Evolutionary conservation across 441 rosid genomes (phyloP).

Genomic region (Lepidium campestre): DNA sequence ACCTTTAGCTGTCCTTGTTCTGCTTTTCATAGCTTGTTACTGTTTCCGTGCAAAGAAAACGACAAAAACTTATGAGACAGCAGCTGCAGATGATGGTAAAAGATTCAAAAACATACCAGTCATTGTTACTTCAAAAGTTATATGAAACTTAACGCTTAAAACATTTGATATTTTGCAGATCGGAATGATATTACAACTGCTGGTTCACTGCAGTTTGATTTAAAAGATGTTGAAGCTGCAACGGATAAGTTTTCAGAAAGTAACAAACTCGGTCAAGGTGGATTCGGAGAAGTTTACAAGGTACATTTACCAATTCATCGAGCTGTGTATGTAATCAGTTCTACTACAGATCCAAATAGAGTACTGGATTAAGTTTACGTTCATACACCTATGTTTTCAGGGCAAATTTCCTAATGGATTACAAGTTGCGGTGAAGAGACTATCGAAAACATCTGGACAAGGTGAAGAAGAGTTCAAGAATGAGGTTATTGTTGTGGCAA

Average conservation of each 20-base stretch:
- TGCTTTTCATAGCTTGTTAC: background rate
- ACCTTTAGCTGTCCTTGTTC: background rate
- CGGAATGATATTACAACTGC: background rate
- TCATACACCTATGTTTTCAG: background rate
- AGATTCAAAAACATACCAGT: background rate
- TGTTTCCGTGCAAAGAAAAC: background rate
- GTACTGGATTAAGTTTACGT: background rate
- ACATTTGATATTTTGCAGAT: background rate
- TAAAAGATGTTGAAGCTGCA: background rate
- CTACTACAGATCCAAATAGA: background rate
- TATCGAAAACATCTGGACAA: background rate
- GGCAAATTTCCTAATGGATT: background rate
- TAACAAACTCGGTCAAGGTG: slow-evolving; percentile 9
- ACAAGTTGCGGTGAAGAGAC: background rate
- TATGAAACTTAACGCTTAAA: background rate
- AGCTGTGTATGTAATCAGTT: background rate
- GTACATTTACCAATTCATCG: background rate
- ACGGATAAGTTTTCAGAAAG: background rate
- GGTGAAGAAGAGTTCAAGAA: background rate
- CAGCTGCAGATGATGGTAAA: background rate
- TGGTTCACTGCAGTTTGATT: slow-evolving; percentile 5
- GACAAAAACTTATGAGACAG: background rate
- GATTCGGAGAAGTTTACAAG: background rate
- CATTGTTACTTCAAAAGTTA: no score
- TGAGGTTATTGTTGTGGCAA: background rate